Conservation (phyloP, 768 basidiomycete genomes). For the Punctularia strigosozonata region DNA sequence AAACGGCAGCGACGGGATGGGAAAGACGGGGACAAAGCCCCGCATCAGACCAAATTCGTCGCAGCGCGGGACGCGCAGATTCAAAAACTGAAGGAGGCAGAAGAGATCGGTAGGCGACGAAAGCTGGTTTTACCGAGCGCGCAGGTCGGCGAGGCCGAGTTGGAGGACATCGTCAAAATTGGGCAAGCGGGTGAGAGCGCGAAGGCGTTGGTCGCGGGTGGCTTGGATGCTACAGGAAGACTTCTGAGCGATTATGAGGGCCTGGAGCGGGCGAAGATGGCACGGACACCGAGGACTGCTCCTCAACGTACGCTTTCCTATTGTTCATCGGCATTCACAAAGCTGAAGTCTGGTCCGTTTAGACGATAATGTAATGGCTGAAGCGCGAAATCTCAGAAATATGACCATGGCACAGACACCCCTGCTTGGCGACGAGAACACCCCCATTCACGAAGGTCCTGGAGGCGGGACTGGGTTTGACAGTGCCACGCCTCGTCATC, state of each 20-base stretch:
- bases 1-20: constrained; percentile 79
- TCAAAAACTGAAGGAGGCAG: constrained; percentile 94
- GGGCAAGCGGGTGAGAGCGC: constrained; percentile 87
- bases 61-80: constrained; percentile 97
- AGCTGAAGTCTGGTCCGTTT: constrained; percentile 2
- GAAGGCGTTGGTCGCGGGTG: constrained; percentile 71
- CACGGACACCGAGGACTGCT: constrained; percentile 88
- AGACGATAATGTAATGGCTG: constrained; percentile 93
- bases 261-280: constrained; percentile 79
- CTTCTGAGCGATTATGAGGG: constrained; percentile 90
- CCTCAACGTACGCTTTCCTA: constrained; percentile 53
- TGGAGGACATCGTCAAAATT: constrained; percentile 98
- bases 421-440: constrained; percentile 93
- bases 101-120: constrained; percentile 81
- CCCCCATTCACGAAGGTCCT: constrained; percentile 67
- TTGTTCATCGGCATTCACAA: constrained; percentile 4
- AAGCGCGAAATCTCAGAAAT: constrained; percentile 91
- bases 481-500: constrained; percentile 87
- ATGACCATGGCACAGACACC: constrained; percentile 92
- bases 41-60: constrained; percentile 86
- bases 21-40: constrained; percentile 41
- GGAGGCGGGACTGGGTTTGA: constrained; percentile 89
- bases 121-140: constrained; percentile 78
- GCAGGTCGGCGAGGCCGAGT: constrained; percentile 88
- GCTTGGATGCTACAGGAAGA: constrained; percentile 74